These are phyloP conservation scores for Dactylonectria macrodidyma DNA, from an alignment of 2,329 filamentous ascomycete genomes.

Conservation along the genomic window DNA sequence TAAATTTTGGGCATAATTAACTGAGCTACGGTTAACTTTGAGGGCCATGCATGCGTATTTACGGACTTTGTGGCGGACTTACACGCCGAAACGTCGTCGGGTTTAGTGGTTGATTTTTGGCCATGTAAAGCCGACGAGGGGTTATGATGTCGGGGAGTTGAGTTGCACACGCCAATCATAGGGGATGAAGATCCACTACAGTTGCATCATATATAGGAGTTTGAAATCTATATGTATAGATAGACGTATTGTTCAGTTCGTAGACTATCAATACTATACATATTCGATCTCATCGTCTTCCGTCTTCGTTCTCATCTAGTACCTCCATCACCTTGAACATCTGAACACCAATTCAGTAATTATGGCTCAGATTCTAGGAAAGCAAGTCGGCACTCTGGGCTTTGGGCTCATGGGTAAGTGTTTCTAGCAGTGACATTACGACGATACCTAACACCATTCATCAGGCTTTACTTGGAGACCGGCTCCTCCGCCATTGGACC, in stretches of 20 bases:
- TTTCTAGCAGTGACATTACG: neutral
- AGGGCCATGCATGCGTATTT: neutral
- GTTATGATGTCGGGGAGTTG: neutral
- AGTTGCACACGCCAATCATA: neutral
- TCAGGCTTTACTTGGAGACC: conserved; percentile 62
- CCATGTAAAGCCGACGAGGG: neutral
- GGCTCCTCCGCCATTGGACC: conserved; percentile 58
- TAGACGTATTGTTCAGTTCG: no score
- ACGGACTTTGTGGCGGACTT: neutral
- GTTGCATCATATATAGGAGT: neutral
- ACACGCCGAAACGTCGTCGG: neutral
- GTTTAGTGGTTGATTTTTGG: neutral
- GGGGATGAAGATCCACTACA: neutral
- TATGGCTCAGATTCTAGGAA: conserved; percentile 55
- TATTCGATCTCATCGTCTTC: neutral
- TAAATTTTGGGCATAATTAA: neutral
- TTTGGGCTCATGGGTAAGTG: conserved; percentile 68
- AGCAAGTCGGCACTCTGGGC: conserved; percentile 64
- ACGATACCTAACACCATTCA: neutral
- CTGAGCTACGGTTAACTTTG: neutral
- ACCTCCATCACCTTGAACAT: neutral
- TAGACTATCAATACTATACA: neutral
- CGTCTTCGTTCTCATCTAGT: neutral
- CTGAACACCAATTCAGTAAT: conserved; percentile 2
- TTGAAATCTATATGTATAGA: neutral